Base-by-base conservation (phyloP, 768 basidiomycete genomes). In the Xerocomus brunneocitrinus region DNA sequence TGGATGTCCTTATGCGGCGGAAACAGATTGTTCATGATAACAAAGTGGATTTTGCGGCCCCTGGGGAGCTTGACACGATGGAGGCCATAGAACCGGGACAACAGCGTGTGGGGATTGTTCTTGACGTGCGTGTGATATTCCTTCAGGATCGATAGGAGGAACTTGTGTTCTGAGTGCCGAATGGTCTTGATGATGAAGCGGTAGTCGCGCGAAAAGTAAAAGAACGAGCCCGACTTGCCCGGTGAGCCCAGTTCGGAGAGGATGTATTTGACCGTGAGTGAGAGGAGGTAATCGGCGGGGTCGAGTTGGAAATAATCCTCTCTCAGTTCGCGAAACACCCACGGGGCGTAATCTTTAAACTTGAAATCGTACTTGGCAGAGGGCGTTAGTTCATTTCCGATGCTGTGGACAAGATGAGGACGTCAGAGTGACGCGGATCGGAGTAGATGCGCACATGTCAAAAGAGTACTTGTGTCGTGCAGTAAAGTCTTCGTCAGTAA, bases 131-230 rank as follows among this genome's bases (percentile, higher is more conserved):
- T 75, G 68, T 95, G 83, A 70, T 98, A 98, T 42, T 83, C 71
- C 61, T 81, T 83, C 45, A 99, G 80, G 58, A 98, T 90, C 9
- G 76, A 78, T 24, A 94, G 80, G 1, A 99, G 78, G 70, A 95
- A 98, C 68, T 91, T 90, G 78, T 97, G 94, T 67, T 99, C 97
- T 34, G 83, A 79, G 63, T 94, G 92, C 13, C 84, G 90, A 57
- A 99, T 98, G 16, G 95, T 99, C 74, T 99, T 99, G 83, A 99
- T 98, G 74, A 99, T 99, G 76, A 97, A 99, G 3, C 95, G 88
- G 66, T 98, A 99, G 75, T 99, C 95, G 39, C 94, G 81, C 6
- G 94, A 97, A 69, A 98, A 98, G 73, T 98, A 99, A 78, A 99
- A 99, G 75, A 99, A 99, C 13, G 91, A 95, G 30, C 97, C 97